These are phyloP conservation scores for Hypoxylon sp. DNA, from an alignment of 2,329 filamentous ascomycete species.

Conservation along the genomic window DNA sequence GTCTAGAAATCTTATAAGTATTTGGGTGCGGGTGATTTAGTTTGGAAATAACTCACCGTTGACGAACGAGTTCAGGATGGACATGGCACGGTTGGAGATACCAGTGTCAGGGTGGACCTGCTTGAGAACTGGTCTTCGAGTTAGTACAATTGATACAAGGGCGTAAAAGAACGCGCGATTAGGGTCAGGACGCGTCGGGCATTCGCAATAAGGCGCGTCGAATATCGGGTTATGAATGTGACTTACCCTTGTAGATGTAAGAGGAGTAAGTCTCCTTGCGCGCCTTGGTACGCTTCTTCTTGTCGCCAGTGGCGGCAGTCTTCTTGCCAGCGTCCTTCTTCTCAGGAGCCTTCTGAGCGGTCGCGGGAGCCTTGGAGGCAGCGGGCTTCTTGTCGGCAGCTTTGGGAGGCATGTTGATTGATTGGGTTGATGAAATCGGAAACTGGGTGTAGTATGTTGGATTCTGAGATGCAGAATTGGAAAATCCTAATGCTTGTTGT, in stretches of 20 bases:
- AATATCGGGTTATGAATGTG: conserved; percentile 10
- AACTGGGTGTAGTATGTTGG: conserved; percentile 21
- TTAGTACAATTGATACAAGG: conserved; percentile 50
- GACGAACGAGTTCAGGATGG: conserved; percentile 99
- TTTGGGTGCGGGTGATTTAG: background rate
- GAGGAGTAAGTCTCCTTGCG: conserved; percentile 99
- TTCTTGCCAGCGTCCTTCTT: conserved; percentile 99
- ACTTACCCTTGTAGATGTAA: conserved; percentile 99
- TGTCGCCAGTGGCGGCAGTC: conserved; percentile 94
- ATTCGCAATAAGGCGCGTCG: conserved; percentile 31
- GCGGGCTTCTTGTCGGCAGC: conserved; percentile 98
- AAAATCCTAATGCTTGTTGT: conserved; percentile 48
- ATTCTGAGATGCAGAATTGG: conserved; percentile 44
- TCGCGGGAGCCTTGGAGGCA: conserved; percentile 93
- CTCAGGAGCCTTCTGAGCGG: conserved; percentile 80
- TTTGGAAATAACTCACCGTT: conserved; percentile 77
- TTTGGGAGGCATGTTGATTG: conserved; percentile 92
- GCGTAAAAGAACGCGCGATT: conserved; percentile 1
- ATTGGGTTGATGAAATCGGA: conserved; percentile 37
- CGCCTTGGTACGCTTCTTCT: conserved; percentile 99
- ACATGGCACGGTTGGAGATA: conserved; percentile 99
- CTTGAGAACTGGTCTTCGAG: conserved; percentile 83
- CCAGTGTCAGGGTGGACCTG: conserved; percentile 99
- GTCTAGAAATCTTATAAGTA: conserved; percentile 68
- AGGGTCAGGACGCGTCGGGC: conserved; percentile 16